Evolutionary conservation across 1,139 yeast species (phyloP).

Genomic region (Nakaseomyces uthaithaninus): DNA sequence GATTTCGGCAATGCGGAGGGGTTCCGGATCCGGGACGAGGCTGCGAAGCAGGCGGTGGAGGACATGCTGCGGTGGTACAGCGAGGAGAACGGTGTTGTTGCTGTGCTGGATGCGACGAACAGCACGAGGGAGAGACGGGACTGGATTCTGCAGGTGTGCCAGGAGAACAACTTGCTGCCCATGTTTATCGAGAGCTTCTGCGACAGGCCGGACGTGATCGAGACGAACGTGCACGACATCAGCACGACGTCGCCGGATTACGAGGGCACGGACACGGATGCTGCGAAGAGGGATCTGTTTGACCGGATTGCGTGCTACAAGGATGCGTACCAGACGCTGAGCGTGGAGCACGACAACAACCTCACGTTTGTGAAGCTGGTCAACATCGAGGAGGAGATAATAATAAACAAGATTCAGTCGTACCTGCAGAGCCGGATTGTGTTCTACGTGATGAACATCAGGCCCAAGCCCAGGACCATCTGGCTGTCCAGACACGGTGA

Average conservation of each 20-base stretch:
- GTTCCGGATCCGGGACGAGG: slow-evolving; percentile 51
- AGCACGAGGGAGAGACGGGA: slow-evolving; percentile 65
- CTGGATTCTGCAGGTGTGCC: slow-evolving; percentile 54
- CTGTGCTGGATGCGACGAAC: slow-evolving; percentile 84
- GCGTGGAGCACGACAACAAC: slow-evolving; percentile 47
- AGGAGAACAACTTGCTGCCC: slow-evolving; percentile 68
- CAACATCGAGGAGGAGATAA: slow-evolving; percentile 79
- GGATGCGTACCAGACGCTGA: slow-evolving; percentile 65
- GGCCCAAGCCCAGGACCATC: slow-evolving; percentile 82
- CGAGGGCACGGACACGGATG: slow-evolving; percentile 58
- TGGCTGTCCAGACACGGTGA: slow-evolving; percentile 97
- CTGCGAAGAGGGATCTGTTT: slow-evolving; percentile 64
- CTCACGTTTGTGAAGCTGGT: slow-evolving; percentile 79
- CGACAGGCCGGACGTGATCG: slow-evolving; percentile 68
- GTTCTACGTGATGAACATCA: slow-evolving; percentile 90
- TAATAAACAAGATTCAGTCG: slow-evolving; percentile 78
- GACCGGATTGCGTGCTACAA: slow-evolving; percentile 69
- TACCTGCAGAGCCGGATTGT: slow-evolving; percentile 89
- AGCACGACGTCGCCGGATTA: slow-evolving; percentile 86
- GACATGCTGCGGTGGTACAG: slow-evolving; percentile 87
- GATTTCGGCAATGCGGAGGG: slow-evolving; percentile 61
- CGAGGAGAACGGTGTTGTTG: slow-evolving; percentile 77
- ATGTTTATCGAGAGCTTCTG: slow-evolving; percentile 91
- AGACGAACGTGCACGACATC: slow-evolving; percentile 76
- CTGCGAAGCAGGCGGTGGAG: slow-evolving; percentile 62